These are phyloP conservation scores for Aspergillus nomiae DNA, from an alignment of 2,329 filamentous ascomycete genomes.

Conservation along the genomic window DNA sequence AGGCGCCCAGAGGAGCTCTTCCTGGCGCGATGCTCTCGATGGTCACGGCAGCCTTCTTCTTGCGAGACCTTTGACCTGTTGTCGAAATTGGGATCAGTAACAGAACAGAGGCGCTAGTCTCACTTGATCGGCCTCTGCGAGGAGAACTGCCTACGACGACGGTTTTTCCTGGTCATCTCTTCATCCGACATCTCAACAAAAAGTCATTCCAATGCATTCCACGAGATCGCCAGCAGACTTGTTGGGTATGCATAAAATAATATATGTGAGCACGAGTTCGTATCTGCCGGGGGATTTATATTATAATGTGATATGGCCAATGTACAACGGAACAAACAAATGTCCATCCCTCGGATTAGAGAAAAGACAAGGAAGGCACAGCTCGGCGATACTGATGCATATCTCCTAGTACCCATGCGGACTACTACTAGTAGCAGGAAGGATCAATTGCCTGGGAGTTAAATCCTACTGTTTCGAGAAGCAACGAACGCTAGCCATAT, in stretches of 20 bases:
- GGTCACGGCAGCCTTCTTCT: slow-evolving; percentile 15
- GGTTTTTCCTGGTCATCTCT: slow-evolving; percentile 8
- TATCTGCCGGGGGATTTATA: not conserved
- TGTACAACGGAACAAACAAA: not conserved
- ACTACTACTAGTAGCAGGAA: not conserved
- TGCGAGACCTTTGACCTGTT: slow-evolving; percentile 16
- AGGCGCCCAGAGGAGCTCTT: slow-evolving; percentile 16
- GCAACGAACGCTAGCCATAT: not conserved
- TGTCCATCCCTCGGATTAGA: not conserved
- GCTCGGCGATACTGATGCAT: not conserved
- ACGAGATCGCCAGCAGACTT: not conserved
- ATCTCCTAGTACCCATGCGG: too few species aligned
- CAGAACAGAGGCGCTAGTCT: not conserved
- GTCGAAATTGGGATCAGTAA: not conserved
- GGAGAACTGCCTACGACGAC: slow-evolving; percentile 11
- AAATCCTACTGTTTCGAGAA: not conserved
- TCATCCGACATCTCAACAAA: slow-evolving; percentile 12
- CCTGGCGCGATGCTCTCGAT: slow-evolving; percentile 19
- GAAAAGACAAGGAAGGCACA: not conserved
- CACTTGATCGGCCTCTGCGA: not conserved
- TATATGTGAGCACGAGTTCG: not conserved
- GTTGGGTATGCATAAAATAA: not conserved
- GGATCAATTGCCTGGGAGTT: not conserved
- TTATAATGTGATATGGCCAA: not conserved
- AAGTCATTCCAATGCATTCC: not conserved